phyloP scores from a whole-genome alignment of 495 filamentous ascomycete species.

The Penicillium paradoxum region DNA sequence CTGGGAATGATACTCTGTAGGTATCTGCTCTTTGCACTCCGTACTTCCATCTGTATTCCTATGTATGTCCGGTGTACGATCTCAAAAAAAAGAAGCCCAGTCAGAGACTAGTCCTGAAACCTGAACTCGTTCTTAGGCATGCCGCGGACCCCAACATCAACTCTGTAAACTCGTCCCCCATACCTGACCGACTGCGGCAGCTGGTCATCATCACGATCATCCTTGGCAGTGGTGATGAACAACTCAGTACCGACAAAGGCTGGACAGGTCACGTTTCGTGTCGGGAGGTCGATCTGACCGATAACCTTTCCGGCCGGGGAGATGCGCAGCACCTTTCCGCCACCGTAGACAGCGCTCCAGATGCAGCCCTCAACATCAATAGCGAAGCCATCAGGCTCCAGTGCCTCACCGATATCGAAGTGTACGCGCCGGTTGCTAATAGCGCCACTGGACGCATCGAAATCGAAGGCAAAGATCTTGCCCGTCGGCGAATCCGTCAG shows the following conservation, averaged over 20 bases:
- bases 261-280: conserved; percentile 65
- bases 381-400: conserved; percentile 69
- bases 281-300: conserved; percentile 62
- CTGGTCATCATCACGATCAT: conserved; percentile 47
- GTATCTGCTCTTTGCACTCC: background rate
- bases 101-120: conserved; percentile 12
- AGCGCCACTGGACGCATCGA: conserved; percentile 54
- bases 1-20: background rate
- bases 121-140: conserved; percentile 52
- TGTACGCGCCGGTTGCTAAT: conserved; percentile 60
- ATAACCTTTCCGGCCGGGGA: conserved; percentile 58
- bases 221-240: conserved; percentile 68
- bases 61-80: background rate
- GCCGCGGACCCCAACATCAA: conserved; percentile 63
- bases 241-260: conserved; percentile 70
- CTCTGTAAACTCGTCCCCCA: conserved; percentile 61
- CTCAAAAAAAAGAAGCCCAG: background rate
- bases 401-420: conserved; percentile 36
- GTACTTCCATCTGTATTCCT: background rate
- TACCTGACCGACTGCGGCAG: conserved; percentile 54
- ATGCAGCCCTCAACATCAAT: conserved; percentile 68
- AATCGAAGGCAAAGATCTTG: conserved; percentile 72
- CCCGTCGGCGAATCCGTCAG: conserved; percentile 73
- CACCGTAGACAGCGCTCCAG: conserved; percentile 76
- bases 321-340: conserved; percentile 62